Evolutionary conservation across 768 basidiomycete genomes (phyloP).

Genomic region (Collybia sordida): DNA sequence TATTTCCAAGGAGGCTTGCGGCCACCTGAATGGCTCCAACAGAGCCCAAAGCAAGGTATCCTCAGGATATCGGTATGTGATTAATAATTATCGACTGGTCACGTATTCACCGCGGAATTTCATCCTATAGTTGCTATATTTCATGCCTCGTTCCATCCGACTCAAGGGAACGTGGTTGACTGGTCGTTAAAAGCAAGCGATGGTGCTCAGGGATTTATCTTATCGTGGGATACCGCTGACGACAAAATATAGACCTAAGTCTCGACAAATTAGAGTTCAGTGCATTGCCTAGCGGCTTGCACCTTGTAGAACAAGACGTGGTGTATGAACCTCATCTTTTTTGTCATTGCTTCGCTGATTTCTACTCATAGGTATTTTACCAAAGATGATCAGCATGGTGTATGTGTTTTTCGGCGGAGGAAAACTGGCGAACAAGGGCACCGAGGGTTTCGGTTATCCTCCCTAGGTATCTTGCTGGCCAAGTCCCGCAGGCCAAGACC

Average conservation of each 20-base stretch:
- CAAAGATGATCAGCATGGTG: slow-evolving; percentile 65
- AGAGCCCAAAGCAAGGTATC: slow-evolving; percentile 26
- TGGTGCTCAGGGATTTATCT: slow-evolving; percentile 37
- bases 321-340: slow-evolving; percentile 48
- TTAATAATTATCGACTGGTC: neutral
- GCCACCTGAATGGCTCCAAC: slow-evolving; percentile 20
- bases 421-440: slow-evolving; percentile 70
- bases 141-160: slow-evolving; percentile 83
- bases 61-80: slow-evolving; percentile 55
- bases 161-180: slow-evolving; percentile 75
- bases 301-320: slow-evolving; percentile 76
- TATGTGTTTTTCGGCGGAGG: slow-evolving; percentile 73
- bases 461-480: slow-evolving; percentile 72
- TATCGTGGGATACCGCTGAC: neutral
- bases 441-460: slow-evolving; percentile 77
- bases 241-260: slow-evolving; percentile 50
- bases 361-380: slow-evolving; percentile 60
- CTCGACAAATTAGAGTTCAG: slow-evolving; percentile 79
- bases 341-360: slow-evolving; percentile 1
- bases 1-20: neutral
- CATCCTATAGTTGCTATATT: slow-evolving; percentile 73
- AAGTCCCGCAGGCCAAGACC: slow-evolving; percentile 67
- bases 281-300: slow-evolving; percentile 78
- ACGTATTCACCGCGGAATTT: neutral
- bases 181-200: slow-evolving; percentile 75